Evolutionary conservation across 23 red algal genomes (phyloP).

Genomic region (Gracilariopsis chorda): DNA sequence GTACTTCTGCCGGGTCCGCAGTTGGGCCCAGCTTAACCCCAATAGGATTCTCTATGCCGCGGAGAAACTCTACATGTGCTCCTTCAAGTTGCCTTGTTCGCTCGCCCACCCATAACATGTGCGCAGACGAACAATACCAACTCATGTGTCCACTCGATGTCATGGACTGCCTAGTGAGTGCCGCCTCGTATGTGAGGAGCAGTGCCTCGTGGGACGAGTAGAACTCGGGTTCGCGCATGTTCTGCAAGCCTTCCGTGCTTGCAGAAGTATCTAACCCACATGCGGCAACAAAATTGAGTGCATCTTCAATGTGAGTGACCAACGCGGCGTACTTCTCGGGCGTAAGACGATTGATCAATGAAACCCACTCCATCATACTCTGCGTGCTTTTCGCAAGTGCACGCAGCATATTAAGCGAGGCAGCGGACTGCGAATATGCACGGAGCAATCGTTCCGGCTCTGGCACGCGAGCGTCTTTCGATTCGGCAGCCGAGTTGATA

Average conservation of each 20-base stretch:
- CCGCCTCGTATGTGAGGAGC: slow-evolving; percentile 90
- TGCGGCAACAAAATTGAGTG: slow-evolving; percentile 52
- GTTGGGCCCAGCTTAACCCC: slow-evolving; percentile 73
- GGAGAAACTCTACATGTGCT: slow-evolving; percentile 92
- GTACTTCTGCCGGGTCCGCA: slow-evolving; percentile 46
- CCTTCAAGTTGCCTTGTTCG: slow-evolving; percentile 83
- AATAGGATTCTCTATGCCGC: slow-evolving; percentile 90
- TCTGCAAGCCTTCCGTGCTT: slow-evolving; percentile 28
- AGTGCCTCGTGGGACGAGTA: slow-evolving; percentile 94
- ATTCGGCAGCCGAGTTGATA: slow-evolving; percentile 46
- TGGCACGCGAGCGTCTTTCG: slow-evolving; percentile 50
- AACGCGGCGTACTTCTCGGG: slow-evolving; percentile 25
- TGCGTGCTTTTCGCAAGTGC: slow-evolving; percentile 63
- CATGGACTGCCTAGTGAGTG: slow-evolving; percentile 32
- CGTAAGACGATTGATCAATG: slow-evolving; percentile 34
- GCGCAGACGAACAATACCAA: slow-evolving; percentile 61
- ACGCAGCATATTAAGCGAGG: slow-evolving; percentile 71
- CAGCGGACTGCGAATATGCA: slow-evolving; percentile 74
- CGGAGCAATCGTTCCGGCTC: slow-evolving; percentile 74
- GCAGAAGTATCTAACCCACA: slow-evolving; percentile 61
- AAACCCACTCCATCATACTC: slow-evolving; percentile 72
- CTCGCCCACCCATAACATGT: slow-evolving; percentile 90
- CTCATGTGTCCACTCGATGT: neutral
- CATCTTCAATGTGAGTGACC: slow-evolving; percentile 80
- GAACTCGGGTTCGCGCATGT: slow-evolving; percentile 81